These are phyloP conservation scores for Solanum gracilifrons DNA, from an alignment of 257 asterid species.

Conservation along the genomic window DNA sequence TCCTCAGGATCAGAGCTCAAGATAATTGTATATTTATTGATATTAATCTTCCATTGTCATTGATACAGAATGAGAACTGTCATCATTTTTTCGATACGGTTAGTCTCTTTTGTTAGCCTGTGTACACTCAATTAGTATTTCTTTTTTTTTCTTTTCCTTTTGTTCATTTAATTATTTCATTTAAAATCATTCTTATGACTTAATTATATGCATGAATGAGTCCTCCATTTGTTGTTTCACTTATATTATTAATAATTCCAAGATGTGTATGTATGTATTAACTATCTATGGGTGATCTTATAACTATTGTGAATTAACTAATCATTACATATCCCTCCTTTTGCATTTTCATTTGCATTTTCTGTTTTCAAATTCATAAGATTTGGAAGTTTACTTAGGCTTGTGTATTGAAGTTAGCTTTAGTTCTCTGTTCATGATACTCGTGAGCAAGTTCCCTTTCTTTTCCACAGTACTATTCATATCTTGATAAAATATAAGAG, in stretches of 20 bases:
- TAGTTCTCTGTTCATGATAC: too few species aligned
- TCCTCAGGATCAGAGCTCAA: slow-evolving; percentile 30
- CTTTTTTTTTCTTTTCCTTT: too few species aligned
- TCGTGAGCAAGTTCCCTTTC: too few species aligned
- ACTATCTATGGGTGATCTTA: background rate
- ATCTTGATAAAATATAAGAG: background rate
- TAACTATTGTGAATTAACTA: too few species aligned
- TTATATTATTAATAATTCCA: background rate
- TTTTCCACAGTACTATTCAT: too few species aligned
- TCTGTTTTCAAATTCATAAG: background rate
- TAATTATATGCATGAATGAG: background rate
- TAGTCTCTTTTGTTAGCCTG: background rate
- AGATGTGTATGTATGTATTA: background rate
- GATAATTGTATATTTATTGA: slow-evolving; percentile 34
- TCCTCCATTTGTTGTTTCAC: background rate
- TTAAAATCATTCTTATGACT: background rate
- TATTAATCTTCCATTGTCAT: slow-evolving; percentile 19
- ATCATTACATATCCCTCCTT: background rate
- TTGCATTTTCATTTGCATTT: background rate
- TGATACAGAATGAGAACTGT: slow-evolving; percentile 11
- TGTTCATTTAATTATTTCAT: too few species aligned
- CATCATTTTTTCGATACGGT: slow-evolving; percentile 71
- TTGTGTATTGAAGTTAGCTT: too few species aligned
- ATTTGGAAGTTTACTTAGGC: too few species aligned
- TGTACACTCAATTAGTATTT: too few species aligned